Percentiles rank a stretch among this genome's conserved stretches.
Evolutionary conservation across 371 early-diverging fungal genomes (phyloP).

Genomic region (Rhizopus sp.): DNA sequence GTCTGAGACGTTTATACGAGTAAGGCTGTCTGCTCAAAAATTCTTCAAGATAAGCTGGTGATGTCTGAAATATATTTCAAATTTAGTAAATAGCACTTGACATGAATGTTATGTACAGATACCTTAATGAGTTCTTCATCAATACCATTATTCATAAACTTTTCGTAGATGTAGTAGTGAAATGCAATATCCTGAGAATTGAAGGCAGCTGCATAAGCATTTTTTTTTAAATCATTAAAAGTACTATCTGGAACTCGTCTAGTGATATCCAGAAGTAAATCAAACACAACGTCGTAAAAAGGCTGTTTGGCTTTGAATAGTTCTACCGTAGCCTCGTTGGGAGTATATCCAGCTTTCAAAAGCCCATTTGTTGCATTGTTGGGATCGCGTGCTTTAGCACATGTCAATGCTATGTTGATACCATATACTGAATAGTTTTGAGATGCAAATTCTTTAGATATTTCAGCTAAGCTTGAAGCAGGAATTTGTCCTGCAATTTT

Average conservation of each 20-base stretch:
- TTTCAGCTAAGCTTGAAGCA: slow-evolving; percentile 28
- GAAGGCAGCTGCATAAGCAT: slow-evolving; percentile 15
- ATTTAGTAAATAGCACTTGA: too few species aligned
- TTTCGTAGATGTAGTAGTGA: slow-evolving; percentile 33
- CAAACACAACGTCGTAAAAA: slow-evolving; percentile 59
- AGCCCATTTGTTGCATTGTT: slow-evolving; percentile 48
- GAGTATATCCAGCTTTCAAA: slow-evolving; percentile 37
- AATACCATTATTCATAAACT: slow-evolving; percentile 23
- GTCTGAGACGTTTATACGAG: slow-evolving; percentile 25
- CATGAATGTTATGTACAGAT: neutral
- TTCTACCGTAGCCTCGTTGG: slow-evolving; percentile 32
- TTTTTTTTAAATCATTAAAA: neutral
- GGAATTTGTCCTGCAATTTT: slow-evolving; percentile 41
- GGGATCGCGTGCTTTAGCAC: slow-evolving; percentile 69
- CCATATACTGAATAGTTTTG: slow-evolving; percentile 26
- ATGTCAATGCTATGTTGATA: slow-evolving; percentile 65
- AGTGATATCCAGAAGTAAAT: slow-evolving; percentile 24
- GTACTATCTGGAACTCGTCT: neutral
- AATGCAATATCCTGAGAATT: slow-evolving; percentile 25
- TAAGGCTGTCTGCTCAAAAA: slow-evolving; percentile 28
- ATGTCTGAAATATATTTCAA: slow-evolving; percentile 5
- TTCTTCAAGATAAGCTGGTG: slow-evolving; percentile 29
- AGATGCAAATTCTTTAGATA: slow-evolving; percentile 22
- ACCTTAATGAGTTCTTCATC: slow-evolving; percentile 35
- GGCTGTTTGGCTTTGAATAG: slow-evolving; percentile 44